Conservation (phyloP, 176 grass and related monocot species). For the Rhynchospora tenuis region DNA sequence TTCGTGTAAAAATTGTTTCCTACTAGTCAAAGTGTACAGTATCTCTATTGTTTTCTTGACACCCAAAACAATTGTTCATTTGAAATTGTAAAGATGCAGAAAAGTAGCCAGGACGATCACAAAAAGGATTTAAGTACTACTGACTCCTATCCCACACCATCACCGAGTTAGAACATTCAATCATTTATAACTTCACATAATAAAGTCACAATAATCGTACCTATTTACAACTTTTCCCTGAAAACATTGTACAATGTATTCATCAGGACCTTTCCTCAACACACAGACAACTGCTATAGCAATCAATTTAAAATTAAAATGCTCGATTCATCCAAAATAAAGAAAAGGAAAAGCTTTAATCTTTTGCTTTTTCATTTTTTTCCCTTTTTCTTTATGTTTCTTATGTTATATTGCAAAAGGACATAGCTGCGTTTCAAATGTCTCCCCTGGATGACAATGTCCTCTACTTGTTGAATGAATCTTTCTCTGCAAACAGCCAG, state of each 20-base stretch:
- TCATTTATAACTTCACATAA: not conserved
- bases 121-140: not conserved
- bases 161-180: not conserved
- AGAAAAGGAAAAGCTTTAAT: not conserved
- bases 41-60: too few species aligned
- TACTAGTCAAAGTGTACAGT: too few species aligned
- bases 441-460: not conserved
- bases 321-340: not conserved
- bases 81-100: not conserved
- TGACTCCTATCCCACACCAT: not conserved
- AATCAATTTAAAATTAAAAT: not conserved
- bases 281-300: too few species aligned
- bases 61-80: not conserved
- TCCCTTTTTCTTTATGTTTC: not conserved
- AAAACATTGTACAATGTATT: not conserved
- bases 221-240: not conserved
- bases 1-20: not conserved
- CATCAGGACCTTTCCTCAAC: not conserved
- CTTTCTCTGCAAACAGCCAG: not conserved
- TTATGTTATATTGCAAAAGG: slow-evolving; percentile 11
- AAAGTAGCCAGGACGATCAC: not conserved
- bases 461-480: not conserved
- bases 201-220: not conserved
- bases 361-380: not conserved
- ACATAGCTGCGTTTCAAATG: not conserved